Percentiles rank a stretch among this genome's conserved stretches.
These are phyloP conservation scores for Petunia hybrid DNA, from an alignment of 305 asterid genomes.

Conservation along the genomic window DNA sequence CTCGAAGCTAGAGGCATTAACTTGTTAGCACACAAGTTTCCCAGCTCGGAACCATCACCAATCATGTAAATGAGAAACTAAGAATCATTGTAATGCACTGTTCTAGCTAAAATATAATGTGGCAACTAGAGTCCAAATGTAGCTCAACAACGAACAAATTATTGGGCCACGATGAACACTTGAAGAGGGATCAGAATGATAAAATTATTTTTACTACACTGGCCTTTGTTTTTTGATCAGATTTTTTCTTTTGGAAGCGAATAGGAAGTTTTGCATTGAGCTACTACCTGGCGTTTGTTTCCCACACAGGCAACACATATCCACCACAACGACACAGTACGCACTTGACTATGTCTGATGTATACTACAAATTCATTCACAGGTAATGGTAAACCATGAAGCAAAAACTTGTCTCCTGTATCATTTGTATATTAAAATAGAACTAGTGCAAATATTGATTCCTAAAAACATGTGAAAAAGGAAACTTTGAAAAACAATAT, in stretches of 20 bases:
- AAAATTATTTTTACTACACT: neutral
- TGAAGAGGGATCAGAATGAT: neutral
- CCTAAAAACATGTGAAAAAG: neutral
- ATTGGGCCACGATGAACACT: neutral
- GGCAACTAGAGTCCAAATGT: neutral
- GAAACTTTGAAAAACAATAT: constrained; percentile 23
- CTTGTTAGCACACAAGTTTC: neutral
- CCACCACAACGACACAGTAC: neutral
- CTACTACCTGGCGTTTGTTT: no score
- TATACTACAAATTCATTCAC: neutral
- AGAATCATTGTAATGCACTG: neutral
- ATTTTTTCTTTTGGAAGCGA: no score
- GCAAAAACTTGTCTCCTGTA: neutral
- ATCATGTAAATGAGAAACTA: neutral
- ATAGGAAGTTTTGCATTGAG: no score
- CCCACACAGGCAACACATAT: neutral
- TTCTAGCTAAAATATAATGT: neutral
- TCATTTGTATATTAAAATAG: neutral
- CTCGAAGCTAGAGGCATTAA: neutral
- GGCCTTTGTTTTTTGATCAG: neutral
- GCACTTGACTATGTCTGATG: neutral
- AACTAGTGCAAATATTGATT: neutral
- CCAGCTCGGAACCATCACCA: neutral
- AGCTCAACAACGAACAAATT: neutral
- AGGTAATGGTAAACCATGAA: neutral